Conservation (phyloP, 2,329 filamentous ascomycete species). For the Aspergillus hiratsukae region DNA sequence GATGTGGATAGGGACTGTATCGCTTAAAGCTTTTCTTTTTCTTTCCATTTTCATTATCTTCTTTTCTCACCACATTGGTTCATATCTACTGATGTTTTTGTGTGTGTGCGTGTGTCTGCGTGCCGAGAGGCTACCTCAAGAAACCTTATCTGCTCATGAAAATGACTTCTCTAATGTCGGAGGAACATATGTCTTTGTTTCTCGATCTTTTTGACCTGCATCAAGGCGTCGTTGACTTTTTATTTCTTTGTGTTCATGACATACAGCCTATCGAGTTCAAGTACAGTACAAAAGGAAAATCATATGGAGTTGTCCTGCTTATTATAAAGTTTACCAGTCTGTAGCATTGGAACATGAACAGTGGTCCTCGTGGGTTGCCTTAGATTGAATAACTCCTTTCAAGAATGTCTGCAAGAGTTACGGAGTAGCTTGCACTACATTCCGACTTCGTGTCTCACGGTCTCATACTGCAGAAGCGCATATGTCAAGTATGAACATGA, state of each 20-base stretch:
- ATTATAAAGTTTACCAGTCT: not conserved
- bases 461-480: not conserved
- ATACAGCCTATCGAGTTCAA: not conserved
- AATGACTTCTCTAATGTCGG: not conserved
- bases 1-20: not conserved
- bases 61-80: conserved; percentile 2
- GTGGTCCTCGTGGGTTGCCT: no score
- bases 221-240: conserved; percentile 14
- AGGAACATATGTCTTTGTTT: conserved; percentile 5
- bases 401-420: not conserved
- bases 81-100: not conserved
- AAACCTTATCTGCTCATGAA: not conserved
- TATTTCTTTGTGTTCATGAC: not conserved
- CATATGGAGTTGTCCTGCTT: not conserved
- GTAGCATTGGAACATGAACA: no score
- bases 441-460: not conserved
- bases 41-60: conserved; percentile 7
- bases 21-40: not conserved
- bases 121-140: not conserved
- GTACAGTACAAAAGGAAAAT: not conserved
- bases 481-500: not conserved
- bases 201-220: conserved; percentile 12
- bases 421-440: not conserved
- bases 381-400: no score
- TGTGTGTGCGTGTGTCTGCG: not conserved